phyloP scores from a whole-genome alignment of 805 yeast species.

The Candida jianshihensis region DNA sequence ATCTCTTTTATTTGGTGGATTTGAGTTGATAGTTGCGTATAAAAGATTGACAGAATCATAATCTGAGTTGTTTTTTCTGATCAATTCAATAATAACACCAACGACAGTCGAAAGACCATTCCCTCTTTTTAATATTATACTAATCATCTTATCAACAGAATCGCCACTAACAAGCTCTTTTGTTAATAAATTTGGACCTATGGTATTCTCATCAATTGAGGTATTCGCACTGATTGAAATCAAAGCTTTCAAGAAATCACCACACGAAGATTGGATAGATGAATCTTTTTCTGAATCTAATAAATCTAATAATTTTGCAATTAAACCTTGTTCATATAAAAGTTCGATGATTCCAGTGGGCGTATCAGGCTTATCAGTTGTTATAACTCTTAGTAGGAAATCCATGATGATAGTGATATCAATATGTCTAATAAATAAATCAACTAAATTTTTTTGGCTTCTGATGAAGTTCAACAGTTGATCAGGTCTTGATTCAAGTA shows the following conservation, averaged over 20 bases:
- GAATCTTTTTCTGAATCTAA: conserved; percentile 54
- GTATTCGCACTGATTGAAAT: conserved; percentile 93
- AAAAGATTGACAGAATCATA: conserved; percentile 81
- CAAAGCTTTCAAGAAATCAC: conserved; percentile 89
- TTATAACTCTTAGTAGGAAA: conserved; percentile 76
- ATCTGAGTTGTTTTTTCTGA: conserved; percentile 92
- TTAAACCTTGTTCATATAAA: conserved; percentile 63
- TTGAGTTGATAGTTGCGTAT: conserved; percentile 64
- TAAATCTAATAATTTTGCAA: conserved; percentile 61
- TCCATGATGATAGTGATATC: conserved; percentile 92
- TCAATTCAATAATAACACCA: conserved; percentile 86
- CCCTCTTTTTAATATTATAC: conserved; percentile 63
- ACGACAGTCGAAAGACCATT: conserved; percentile 86
- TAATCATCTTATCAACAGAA: conserved; percentile 53
- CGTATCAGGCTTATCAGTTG: conserved; percentile 83
- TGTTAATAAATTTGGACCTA: conserved; percentile 90
- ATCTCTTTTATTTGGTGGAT: conserved; percentile 87
- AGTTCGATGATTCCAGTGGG: conserved; percentile 86
- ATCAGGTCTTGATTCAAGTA: conserved; percentile 70
- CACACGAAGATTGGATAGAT: conserved; percentile 81
- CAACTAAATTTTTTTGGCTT: conserved; percentile 51
- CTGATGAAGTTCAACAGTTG: conserved; percentile 50
- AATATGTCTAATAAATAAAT: conserved; percentile 66
- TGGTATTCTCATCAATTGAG: conserved; percentile 67
- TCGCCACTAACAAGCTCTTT: conserved; percentile 75